Conservation (phyloP, 352 stramenopile genomes). For the Phytopythium aichiense region DNA sequence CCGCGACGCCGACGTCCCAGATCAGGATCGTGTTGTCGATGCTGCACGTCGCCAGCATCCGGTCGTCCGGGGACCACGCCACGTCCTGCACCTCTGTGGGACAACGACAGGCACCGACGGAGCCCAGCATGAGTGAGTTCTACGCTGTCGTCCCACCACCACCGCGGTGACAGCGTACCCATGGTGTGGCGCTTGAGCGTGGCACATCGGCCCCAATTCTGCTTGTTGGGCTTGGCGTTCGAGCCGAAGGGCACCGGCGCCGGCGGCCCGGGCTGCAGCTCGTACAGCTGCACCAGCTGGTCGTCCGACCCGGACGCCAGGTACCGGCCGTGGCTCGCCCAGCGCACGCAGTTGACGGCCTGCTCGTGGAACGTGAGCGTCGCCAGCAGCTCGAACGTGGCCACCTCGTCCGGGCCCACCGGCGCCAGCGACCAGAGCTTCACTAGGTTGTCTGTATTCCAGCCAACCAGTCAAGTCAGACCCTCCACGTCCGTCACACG, state of each 20-base stretch:
- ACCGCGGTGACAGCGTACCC: slow-evolving; percentile 21
- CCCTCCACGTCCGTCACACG: neutral
- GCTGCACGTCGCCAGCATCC: slow-evolving; percentile 84
- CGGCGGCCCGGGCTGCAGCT: slow-evolving; percentile 57
- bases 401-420: slow-evolving; percentile 34
- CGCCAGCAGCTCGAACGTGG: slow-evolving; percentile 74
- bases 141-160: too few relatives aligned
- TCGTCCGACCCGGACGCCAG: slow-evolving; percentile 83
- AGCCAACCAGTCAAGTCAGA: neutral
- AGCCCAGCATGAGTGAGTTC: neutral
- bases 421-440: slow-evolving; percentile 76
- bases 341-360: slow-evolving; percentile 85
- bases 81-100: slow-evolving; percentile 75
- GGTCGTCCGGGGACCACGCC: slow-evolving; percentile 84
- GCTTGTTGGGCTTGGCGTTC: slow-evolving; percentile 72
- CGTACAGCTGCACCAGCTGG: slow-evolving; percentile 80
- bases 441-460: slow-evolving; percentile 53
- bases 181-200: slow-evolving; percentile 85
- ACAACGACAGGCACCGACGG: neutral
- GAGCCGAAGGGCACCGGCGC: slow-evolving; percentile 77
- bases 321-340: slow-evolving; percentile 71
- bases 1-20: slow-evolving; percentile 66
- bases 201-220: slow-evolving; percentile 81
- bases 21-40: slow-evolving; percentile 89
- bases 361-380: slow-evolving; percentile 82